phyloP scores from a whole-genome alignment of 441 rosid species.

The Biscutella auriculata region DNA sequence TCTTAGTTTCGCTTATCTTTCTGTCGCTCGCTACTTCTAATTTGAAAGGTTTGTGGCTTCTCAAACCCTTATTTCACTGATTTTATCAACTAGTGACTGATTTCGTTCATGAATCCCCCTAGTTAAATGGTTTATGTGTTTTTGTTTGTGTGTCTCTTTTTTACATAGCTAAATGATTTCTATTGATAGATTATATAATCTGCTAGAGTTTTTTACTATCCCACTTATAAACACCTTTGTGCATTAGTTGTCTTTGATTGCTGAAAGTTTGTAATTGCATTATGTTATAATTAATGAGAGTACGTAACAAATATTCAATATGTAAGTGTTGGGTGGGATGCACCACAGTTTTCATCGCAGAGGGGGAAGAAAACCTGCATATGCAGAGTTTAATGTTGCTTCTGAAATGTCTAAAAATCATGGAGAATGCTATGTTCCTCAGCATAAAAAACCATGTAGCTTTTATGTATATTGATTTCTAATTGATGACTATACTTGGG shows the following conservation, averaged over 20 bases:
- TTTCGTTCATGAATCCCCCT: no score
- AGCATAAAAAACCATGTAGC: conserved; percentile 93
- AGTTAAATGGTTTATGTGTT: no score
- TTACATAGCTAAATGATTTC: no score
- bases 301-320: conserved; percentile 16
- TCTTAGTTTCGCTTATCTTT: no score
- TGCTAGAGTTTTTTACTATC: neutral
- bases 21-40: no score
- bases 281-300: conserved; percentile 1
- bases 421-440: conserved; percentile 96
- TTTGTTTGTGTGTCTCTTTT: no score
- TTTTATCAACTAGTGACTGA: no score
- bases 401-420: conserved; percentile 82
- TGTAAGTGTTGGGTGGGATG: conserved; percentile 56
- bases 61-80: no score
- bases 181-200: neutral
- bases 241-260: neutral
- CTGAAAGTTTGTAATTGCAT: conserved; percentile 3
- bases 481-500: conserved; percentile 7
- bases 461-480: conserved; percentile 7
- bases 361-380: conserved; percentile 32
- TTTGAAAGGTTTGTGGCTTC: no score
- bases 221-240: neutral
- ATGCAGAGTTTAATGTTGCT: conserved; percentile 55
- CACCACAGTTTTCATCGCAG: conserved; percentile 24